Evolutionary conservation across 345 rosid species (phyloP), one percentile per base, ranked within the genome.

Genomic region (Populus pruinosa): DNA sequence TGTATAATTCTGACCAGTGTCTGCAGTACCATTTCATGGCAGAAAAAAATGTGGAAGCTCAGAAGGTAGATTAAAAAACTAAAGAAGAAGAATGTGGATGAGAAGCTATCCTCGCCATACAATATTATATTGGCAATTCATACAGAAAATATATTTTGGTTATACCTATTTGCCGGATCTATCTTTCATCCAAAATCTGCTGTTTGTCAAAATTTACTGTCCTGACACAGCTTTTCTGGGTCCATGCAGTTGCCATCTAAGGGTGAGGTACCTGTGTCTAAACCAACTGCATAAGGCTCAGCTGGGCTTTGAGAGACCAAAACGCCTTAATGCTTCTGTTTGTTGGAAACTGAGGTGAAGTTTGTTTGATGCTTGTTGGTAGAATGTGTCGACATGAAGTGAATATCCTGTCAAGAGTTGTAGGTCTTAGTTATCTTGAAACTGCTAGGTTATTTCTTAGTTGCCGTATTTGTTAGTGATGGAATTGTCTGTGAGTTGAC

Each of bases 321-420:
- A 71, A 71, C 71, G 16, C 62, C 62, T 9, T 33, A 5, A 31
- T n/a, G 71, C 35, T 74, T 14, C 59, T 43, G 41, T 74, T 41
- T 41, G 29, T 64, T 13, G 47, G 47, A 44, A 16, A 36, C 65
- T 43, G 31, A 64, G 77, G 77, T 63, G n/a, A 75, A 75, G 71
- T 14, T 16, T 67, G 72, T 53, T 68, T 67, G n/a, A 7, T 76
- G 53, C 66, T 76, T 76, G 72, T 29, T 47, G 72, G 66, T 67
- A 67, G 73, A 76, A 76, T 76, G 59, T 0, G 79, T 56, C 79
- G 79, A 76, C 79, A 76, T 76, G 67, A 76, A 68, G 29, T 56
- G 68, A 76, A 76, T 69, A 76, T 35, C 41, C 27, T 68, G 6
- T 56, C 29, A 23, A 33, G 55, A 29, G 14, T 39, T 38, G 8